Evolutionary conservation across 192 early-diverging fungal genomes (phyloP), one percentile per base, ranked within the genome.

Genomic region (Geosiphon pyriformis): DNA sequence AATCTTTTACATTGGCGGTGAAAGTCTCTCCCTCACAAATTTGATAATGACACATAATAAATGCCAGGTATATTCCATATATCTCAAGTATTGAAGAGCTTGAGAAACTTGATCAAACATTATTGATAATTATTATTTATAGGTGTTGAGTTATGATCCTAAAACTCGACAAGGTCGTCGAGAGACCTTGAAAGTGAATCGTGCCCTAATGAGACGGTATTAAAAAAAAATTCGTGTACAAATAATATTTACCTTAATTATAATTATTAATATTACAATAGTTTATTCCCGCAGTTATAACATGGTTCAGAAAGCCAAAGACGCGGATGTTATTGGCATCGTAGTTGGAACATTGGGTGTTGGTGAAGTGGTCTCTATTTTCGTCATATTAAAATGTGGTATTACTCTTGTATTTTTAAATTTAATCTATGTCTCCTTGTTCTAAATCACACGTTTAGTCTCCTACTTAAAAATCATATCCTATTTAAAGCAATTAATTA

Each of bases 301-400:
- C 52, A 83, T 91, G 79, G 85, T 98, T 27, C 94, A 96, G 75
- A 89, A 89, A 59, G 96, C 94, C 17, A 87, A 86, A 65, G 94
- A 98, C 76, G 91, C 95, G 12, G 84, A 90, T 71, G 85, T 92
- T 20, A 85, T 98, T 72, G 96, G 94, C 6, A 94, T 99, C 30
- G 94, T 98, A 18, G 90, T 95, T 25, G 96, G 96, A 29, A 98
- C 96, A 0, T 76, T 96, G 22, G 96, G 94, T 33, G 93, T 94
- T 58, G 89, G 92, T 93, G 77, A 81, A 83, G 69, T 27, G 11
- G 53, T 22, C 0, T 22, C 37, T 11, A 33, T 64, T n/a, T 33
- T 17, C 3, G 26, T 11, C 34, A 30, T 59, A 1, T 34, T 15
- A 1, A 52, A 22, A 25, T 33, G 3, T 4, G n/a, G 17, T 18